Base-by-base conservation (phyloP, 768 basidiomycete species). In the Tephrocybe rancida region DNA sequence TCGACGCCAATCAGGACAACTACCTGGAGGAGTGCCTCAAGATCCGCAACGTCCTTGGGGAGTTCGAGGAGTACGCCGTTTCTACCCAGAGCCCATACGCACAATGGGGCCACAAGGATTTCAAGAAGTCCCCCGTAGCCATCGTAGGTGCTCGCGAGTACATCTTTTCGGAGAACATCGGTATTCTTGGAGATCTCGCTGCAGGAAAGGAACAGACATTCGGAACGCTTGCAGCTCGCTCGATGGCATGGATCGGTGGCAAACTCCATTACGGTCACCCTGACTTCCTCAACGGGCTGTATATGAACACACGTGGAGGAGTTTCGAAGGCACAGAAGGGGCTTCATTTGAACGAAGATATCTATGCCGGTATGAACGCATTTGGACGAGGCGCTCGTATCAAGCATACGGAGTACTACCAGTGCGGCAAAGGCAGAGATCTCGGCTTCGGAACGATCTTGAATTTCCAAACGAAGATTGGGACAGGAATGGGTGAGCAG, bases 401-500 rank as follows among this genome's bases (percentile, higher is more conserved):
- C 83, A 99, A 98, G 78, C 97, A 99, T 66, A 95, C 95, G 29
- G 97, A 99, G 73, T 99, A 99, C 73, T 99, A 95, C 70, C 96
- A 98, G 73, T 98, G 96, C 66, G 95, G 96, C 44, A 98, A 98
- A 73, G 97, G 97, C 50, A 88, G 97, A 71, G 97, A 98, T 78
- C 85, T 99, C 56, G 97, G 97, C 22, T 98, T 99, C 70, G 96
- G 96, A 27, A 99, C 97, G 19, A 98, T 98, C 65, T 75, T 99
- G 64, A 99, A 99, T 73, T 99, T 99, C 89, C 90, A 94, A 80
- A 99, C 97, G 52, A 99, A 99, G 84, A 95, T 99, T 64, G 96
- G 97, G 11, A 98, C 95, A n/a, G 97, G 97, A 70, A 99, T 99
- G 97, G 97, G 97, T 32, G 97, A 99, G 69, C 97, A 99, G 72